These are phyloP conservation scores for Candida silvatica DNA, from an alignment of 805 yeast genomes.

Conservation along the genomic window DNA sequence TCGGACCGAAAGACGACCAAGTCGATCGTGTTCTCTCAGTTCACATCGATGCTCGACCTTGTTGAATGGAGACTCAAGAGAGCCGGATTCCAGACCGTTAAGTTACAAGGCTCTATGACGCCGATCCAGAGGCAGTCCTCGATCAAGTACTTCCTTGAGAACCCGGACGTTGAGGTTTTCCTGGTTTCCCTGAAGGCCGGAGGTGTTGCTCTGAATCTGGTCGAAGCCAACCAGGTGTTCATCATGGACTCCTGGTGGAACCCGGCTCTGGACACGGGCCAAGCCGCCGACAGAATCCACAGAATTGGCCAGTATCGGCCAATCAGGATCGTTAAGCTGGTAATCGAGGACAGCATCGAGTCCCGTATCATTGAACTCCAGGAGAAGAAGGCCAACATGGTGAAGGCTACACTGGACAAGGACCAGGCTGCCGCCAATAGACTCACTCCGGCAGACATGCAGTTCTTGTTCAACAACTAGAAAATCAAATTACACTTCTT, in stretches of 20 bases:
- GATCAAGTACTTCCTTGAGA: constrained; percentile 86
- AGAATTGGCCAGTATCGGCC: constrained; percentile 96
- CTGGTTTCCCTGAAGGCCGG: constrained; percentile 95
- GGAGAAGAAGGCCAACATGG: constrained; percentile 97
- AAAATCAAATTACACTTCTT: too few relatives aligned
- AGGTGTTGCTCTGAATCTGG: constrained; percentile 93
- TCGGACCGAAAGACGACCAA: constrained; percentile 85
- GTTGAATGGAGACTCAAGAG: constrained; percentile 93
- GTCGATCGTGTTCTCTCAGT: constrained; percentile 95
- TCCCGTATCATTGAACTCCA: constrained; percentile 92
- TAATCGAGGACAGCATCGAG: constrained; percentile 95
- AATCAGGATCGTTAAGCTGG: constrained; percentile 82
- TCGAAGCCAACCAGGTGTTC: constrained; percentile 96
- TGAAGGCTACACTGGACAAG: constrained; percentile 88
- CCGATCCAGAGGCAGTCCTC: constrained; percentile 92
- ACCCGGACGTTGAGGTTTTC: constrained; percentile 86
- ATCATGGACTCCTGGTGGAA: constrained; percentile 99
- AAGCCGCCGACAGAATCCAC: constrained; percentile 95
- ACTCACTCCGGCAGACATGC: constrained; percentile 89
- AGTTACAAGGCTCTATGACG: constrained; percentile 94
- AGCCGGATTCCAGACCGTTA: constrained; percentile 93
- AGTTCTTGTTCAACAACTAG: constrained; percentile 82
- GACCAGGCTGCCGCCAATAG: constrained; percentile 87
- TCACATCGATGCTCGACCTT: constrained; percentile 78
- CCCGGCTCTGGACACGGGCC: constrained; percentile 93